Percentiles rank a stretch among this genome's conserved stretches.
These are phyloP conservation scores for Ophiosphaerella korrae DNA, from an alignment of 2,329 filamentous ascomycete species.

Conservation along the genomic window DNA sequence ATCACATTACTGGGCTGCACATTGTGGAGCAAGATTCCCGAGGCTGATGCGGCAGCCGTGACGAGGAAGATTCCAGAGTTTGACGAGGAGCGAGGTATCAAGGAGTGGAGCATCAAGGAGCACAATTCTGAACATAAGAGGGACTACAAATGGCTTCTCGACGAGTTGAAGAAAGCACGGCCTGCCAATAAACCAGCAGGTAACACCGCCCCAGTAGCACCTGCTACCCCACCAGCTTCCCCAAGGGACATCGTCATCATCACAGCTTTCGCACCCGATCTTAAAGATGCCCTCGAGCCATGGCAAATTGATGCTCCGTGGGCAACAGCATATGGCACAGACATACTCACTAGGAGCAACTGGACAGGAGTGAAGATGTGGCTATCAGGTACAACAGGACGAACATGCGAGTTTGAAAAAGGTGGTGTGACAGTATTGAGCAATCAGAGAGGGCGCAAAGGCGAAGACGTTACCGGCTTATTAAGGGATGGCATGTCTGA, in stretches of 20 bases:
- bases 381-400: conserved; percentile 56
- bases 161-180: conserved; percentile 39
- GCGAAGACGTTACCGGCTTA: conserved; percentile 31
- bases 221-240: conserved; percentile 3
- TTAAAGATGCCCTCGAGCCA: conserved; percentile 56
- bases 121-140: conserved; percentile 57
- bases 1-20: conserved; percentile 64
- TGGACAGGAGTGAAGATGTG: conserved; percentile 50
- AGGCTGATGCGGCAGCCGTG: conserved; percentile 48
- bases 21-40: conserved; percentile 60
- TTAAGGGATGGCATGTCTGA: conserved; percentile 32
- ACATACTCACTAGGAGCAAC: conserved; percentile 53
- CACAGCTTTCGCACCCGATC: conserved; percentile 64
- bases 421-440: conserved; percentile 45
- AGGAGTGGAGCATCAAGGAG: conserved; percentile 55
- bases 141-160: conserved; percentile 59
- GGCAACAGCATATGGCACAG: conserved; percentile 60
- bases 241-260: conserved; percentile 53
- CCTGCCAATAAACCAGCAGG: conserved; percentile 8
- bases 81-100: conserved; percentile 51
- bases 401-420: conserved; percentile 49
- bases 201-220: conserved; percentile 8
- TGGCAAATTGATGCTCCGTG: conserved; percentile 55
- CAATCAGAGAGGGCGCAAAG: conserved; percentile 53
- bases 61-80: conserved; percentile 59